These are phyloP conservation scores for Ophiocordyceps camponoti-saundersi DNA, from an alignment of 2,329 filamentous ascomycete species.

Conservation along the genomic window DNA sequence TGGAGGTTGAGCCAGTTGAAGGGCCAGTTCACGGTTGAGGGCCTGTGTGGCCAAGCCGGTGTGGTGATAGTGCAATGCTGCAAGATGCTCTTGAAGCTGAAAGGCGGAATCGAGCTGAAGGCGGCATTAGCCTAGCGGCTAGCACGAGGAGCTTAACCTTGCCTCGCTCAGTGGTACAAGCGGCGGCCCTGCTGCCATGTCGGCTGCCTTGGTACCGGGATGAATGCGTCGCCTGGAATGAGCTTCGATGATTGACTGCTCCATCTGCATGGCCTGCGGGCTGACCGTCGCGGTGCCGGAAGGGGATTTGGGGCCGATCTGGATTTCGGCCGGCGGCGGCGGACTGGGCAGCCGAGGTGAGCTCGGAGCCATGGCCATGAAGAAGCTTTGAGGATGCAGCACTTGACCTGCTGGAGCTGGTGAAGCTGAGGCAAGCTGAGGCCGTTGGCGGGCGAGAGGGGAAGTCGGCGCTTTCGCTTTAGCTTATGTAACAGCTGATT, in stretches of 20 bases:
- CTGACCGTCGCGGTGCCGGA: slow-evolving; percentile 36
- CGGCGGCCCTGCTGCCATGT: slow-evolving; percentile 87
- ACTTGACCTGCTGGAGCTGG: not conserved
- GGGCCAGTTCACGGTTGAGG: slow-evolving; percentile 59
- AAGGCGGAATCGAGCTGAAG: slow-evolving; percentile 85
- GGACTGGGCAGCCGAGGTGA: slow-evolving; percentile 90
- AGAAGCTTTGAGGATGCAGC: not conserved
- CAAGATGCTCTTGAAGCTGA: slow-evolving; percentile 91
- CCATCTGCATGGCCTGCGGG: slow-evolving; percentile 43
- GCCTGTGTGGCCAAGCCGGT: slow-evolving; percentile 52
- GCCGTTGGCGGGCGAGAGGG: not conserved
- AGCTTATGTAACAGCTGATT: not conserved
- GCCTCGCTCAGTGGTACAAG: slow-evolving; percentile 75
- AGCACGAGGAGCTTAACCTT: slow-evolving; percentile 11
- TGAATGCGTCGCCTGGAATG: slow-evolving; percentile 74
- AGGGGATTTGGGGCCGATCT: slow-evolving; percentile 68
- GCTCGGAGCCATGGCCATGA: slow-evolving; percentile 47
- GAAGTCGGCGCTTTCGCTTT: not conserved
- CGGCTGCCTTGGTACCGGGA: slow-evolving; percentile 75
- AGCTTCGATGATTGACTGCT: slow-evolving; percentile 48
- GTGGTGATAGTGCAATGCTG: slow-evolving; percentile 72
- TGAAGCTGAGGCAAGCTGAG: not conserved
- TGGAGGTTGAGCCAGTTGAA: slow-evolving; percentile 62
- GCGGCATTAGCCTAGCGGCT: not conserved
- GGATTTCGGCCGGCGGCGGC: slow-evolving; percentile 86